Evolutionary conservation across 2,329 filamentous ascomycete species (phyloP).

Genomic region (Colletotrichum australisinense): DNA sequence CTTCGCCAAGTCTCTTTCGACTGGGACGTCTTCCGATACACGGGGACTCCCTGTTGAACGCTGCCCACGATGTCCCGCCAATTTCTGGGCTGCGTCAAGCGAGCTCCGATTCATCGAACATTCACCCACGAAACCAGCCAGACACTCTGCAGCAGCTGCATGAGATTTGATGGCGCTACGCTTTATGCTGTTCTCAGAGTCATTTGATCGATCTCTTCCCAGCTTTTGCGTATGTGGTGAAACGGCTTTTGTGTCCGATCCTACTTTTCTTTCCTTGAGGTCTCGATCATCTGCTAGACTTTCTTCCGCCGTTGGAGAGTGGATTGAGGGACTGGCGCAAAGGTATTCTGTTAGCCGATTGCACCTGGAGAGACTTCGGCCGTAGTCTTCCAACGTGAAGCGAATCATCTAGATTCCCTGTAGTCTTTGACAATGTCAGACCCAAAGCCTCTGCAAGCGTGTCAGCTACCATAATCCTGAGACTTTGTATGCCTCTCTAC

Average conservation of each 20-base stretch:
- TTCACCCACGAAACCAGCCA: neutral
- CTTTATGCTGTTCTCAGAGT: neutral
- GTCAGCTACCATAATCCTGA: constrained; percentile 22
- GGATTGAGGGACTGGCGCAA: constrained; percentile 34
- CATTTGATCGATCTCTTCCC: neutral
- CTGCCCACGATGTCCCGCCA: neutral
- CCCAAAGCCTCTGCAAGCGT: constrained; percentile 23
- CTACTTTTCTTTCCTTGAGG: neutral
- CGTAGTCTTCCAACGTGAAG: constrained; percentile 34
- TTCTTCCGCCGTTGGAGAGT: constrained; percentile 45
- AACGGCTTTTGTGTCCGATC: neutral
- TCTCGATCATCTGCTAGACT: constrained; percentile 29
- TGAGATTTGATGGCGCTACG: neutral
- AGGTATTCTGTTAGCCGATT: constrained; percentile 28
- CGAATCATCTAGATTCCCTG: constrained; percentile 19
- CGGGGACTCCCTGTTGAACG: constrained; percentile 15
- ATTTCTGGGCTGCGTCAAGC: neutral
- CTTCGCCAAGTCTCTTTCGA: constrained; percentile 44
- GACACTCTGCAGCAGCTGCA: neutral
- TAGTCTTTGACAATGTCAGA: constrained; percentile 3
- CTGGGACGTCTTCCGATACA: constrained; percentile 40
- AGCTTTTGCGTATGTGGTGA: neutral
- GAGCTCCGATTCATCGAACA: neutral
- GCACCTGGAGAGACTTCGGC: constrained; percentile 36
- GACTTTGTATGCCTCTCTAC: constrained; percentile 17